phyloP scores from a whole-genome alignment of 805 yeast genomes.

The Saturnispora bothae region DNA sequence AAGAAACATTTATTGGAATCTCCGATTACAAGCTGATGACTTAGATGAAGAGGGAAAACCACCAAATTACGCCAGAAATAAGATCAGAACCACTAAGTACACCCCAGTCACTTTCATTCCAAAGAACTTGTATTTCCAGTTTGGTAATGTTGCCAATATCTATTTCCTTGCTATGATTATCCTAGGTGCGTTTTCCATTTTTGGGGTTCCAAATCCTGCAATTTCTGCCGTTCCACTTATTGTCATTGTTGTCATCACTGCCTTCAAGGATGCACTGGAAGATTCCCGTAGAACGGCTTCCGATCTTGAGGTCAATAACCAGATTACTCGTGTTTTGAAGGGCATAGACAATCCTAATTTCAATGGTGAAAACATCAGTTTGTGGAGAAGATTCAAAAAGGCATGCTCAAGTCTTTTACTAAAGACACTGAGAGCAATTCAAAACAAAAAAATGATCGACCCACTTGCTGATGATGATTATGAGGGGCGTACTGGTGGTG shows the following conservation, averaged over 20 bases:
- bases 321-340: constrained; percentile 51
- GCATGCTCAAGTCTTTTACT: constrained; percentile 15
- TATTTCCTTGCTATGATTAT: constrained; percentile 75
- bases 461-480: constrained; percentile 20
- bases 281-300: constrained; percentile 65
- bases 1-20: constrained; percentile 50
- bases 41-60: constrained; percentile 47
- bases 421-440: constrained; percentile 14
- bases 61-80: constrained; percentile 68
- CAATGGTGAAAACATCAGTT: constrained; percentile 49
- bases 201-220: constrained; percentile 75
- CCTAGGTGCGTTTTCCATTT: constrained; percentile 66
- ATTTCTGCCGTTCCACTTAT: constrained; percentile 68
- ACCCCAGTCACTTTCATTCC: constrained; percentile 87
- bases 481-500: constrained; percentile 11
- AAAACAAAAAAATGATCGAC: constrained; percentile 18
- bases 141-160: constrained; percentile 80
- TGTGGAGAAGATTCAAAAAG: constrained; percentile 66
- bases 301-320: constrained; percentile 70
- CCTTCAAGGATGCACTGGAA: constrained; percentile 70
- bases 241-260: constrained; percentile 66
- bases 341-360: constrained; percentile 51
- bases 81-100: constrained; percentile 90
- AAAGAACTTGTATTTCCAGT: constrained; percentile 70
- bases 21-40: constrained; percentile 47